phyloP scores from a whole-genome alignment of 805 yeast genomes.

The Myxozyma mucilagina region DNA sequence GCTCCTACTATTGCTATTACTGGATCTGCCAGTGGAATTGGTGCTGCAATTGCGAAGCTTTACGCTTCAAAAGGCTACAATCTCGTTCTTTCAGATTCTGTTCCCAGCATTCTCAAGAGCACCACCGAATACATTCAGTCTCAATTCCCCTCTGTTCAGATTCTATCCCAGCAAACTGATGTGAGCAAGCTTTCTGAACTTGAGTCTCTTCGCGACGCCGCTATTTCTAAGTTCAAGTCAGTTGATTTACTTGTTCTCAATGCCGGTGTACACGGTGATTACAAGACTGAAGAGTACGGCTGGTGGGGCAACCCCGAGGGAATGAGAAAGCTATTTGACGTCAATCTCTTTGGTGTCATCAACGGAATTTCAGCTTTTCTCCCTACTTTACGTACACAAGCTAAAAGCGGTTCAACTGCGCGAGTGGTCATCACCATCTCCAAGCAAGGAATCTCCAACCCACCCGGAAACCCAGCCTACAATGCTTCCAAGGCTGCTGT shows the following conservation, averaged over 20 bases:
- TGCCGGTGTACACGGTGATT: conserved; percentile 34
- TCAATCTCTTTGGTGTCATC: conserved; percentile 36
- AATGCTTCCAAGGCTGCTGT: conserved; percentile 61
- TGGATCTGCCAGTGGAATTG: conserved; percentile 35
- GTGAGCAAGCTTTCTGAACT: conserved; percentile 31
- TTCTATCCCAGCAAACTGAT: conserved; percentile 29
- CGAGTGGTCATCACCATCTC: conserved; percentile 36
- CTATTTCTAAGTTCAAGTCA: conserved; percentile 26
- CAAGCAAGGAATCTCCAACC: conserved; percentile 39
- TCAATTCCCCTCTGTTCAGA: conserved; percentile 19
- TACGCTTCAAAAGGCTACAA: conserved; percentile 36
- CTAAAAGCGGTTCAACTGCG: conserved; percentile 12
- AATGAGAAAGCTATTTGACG: conserved; percentile 31
- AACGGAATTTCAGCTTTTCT: conserved; percentile 35
- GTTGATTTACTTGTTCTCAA: conserved; percentile 35
- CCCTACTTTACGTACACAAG: conserved; percentile 30
- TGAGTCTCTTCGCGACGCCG: conserved; percentile 30
- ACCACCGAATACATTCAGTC: conserved; percentile 22
- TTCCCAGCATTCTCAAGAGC: conserved; percentile 15
- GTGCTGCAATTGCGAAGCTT: conserved; percentile 35
- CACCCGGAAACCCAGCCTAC: conserved; percentile 58
- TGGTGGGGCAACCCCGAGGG: conserved; percentile 33
- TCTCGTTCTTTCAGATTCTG: conserved; percentile 35
- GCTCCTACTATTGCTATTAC: conserved; percentile 35
- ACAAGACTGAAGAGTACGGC: conserved; percentile 27